phyloP scores from a whole-genome alignment of 805 yeast genomes.

The Ogataea minuta region DNA sequence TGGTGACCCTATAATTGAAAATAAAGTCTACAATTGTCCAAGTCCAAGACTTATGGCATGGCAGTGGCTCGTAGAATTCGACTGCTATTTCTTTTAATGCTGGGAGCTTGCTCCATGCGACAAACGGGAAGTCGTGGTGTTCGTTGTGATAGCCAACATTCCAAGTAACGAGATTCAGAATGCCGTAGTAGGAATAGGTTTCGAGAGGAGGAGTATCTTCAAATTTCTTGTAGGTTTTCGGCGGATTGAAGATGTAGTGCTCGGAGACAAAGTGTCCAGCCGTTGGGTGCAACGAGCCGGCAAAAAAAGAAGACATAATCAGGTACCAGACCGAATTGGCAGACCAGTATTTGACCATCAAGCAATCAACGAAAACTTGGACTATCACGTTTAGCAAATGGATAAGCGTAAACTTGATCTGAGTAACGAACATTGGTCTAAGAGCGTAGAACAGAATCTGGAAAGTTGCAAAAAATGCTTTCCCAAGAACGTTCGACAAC shows the following conservation, averaged over 20 bases:
- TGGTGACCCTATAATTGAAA: slow-evolving; percentile 59
- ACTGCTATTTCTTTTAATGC: slow-evolving; percentile 61
- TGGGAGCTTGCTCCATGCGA: slow-evolving; percentile 84
- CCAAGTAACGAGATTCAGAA: slow-evolving; percentile 76
- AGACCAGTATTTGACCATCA: slow-evolving; percentile 63
- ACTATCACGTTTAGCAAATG: slow-evolving; percentile 66
- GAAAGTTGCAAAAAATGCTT: slow-evolving; percentile 85
- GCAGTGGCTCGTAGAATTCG: slow-evolving; percentile 81
- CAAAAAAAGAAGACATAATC: slow-evolving; percentile 73
- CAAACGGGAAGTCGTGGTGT: slow-evolving; percentile 93
- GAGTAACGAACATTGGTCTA: slow-evolving; percentile 84
- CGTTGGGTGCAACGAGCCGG: slow-evolving; percentile 90
- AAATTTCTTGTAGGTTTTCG: slow-evolving; percentile 30
- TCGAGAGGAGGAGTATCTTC: slow-evolving; percentile 61
- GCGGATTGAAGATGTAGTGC: slow-evolving; percentile 73
- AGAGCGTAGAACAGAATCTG: slow-evolving; percentile 88
- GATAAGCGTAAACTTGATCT: slow-evolving; percentile 67
- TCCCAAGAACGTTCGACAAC: slow-evolving; percentile 75
- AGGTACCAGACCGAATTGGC: slow-evolving; percentile 62
- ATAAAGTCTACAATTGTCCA: slow-evolving; percentile 73
- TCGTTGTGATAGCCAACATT: slow-evolving; percentile 94
- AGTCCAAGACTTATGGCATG: slow-evolving; percentile 74
- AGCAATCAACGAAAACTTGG: slow-evolving; percentile 58
- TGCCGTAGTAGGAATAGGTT: slow-evolving; percentile 86
- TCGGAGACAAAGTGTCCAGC: slow-evolving; percentile 98